Percentiles rank a stretch among this genome's conserved stretches.
phyloP scores from a whole-genome alignment of 495 filamentous ascomycete genomes.

The Aspergillus indologenus region DNA sequence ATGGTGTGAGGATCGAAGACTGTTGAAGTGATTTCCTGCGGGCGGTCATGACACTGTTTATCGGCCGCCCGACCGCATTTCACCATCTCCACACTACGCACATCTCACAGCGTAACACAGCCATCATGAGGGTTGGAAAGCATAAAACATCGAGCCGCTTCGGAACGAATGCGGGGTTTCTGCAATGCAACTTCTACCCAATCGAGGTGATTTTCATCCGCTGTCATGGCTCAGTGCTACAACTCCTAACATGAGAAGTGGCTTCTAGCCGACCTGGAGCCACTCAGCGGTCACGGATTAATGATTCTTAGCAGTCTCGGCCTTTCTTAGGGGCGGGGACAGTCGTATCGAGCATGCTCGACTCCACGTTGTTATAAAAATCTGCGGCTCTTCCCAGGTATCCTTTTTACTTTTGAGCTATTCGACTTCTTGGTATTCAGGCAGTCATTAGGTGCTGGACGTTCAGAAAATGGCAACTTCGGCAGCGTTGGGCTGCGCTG shows the following conservation, averaged over 20 bases:
- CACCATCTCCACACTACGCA: neutral
- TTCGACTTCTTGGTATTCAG: neutral
- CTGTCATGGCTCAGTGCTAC: neutral
- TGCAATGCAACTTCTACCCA: neutral
- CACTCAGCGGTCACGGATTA: neutral
- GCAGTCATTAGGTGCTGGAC: neutral
- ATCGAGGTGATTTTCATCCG: neutral
- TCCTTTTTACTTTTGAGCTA: neutral
- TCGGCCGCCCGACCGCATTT: neutral
- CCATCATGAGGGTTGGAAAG: neutral
- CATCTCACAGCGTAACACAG: neutral
- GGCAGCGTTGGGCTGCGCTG: neutral
- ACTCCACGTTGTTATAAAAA: neutral
- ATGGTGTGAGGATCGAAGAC: neutral
- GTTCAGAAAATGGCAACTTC: neutral
- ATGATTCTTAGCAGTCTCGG: neutral
- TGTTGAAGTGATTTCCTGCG: neutral
- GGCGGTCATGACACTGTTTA: neutral
- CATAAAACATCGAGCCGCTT: neutral
- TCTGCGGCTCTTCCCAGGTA: neutral
- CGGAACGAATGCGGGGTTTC: neutral
- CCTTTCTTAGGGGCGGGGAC: neutral
- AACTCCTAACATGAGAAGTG: neutral
- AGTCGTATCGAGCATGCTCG: neutral
- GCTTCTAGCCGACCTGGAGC: neutral